Base-by-base conservation (phyloP, 345 rosid genomes). In the Combretum micranthum region DNA sequence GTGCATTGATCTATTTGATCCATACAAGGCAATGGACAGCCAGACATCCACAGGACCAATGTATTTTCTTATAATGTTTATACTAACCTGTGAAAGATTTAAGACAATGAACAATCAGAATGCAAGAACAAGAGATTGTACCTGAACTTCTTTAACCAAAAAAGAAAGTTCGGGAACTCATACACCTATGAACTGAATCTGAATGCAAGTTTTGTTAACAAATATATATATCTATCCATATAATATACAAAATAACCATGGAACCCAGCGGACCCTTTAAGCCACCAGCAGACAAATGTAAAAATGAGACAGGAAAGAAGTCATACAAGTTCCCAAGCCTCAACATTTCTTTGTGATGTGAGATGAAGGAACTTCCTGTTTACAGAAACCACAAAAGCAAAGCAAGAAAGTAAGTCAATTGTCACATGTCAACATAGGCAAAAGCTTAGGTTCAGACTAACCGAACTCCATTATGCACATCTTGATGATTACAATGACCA, bases 281-380 rank as follows among this genome's bases (percentile, higher is more conserved):
- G 9, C 39, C 6, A 32, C 9, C 39, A 32, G 39, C 39, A 32
- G 9, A 32, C 3, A 19, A 12, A 65, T 48, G 59, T 44, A 61
- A 26, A 17, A 42, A 9, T 42, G 12, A 60, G 47, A 63, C 16
- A 56, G 48, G 46, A 62, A 44, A 62, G 16, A 49, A 55, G 18
- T 9, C 82, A 44, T 78, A 80, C 90, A 47, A 92, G 89, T 70
- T 92, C 95, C 95, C 95, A 86, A 32, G 82, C 87, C 72, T 84
- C 86, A 50, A 81, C 52, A 48, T 74, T 64, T 69, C 77, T 79
- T 44, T 57, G 60, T 53, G 87, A 55, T 60, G 74, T 56, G 63
- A 69, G 72, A 17, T 54, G 64, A 52, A 83, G 56, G 59, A 83
- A 72, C 63, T 64, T 76, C 68, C 96, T 92, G 89, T 61, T 42